These are phyloP conservation scores for Suhomyces choctaworum DNA, from an alignment of 1,139 yeast species.

Conservation along the genomic window DNA sequence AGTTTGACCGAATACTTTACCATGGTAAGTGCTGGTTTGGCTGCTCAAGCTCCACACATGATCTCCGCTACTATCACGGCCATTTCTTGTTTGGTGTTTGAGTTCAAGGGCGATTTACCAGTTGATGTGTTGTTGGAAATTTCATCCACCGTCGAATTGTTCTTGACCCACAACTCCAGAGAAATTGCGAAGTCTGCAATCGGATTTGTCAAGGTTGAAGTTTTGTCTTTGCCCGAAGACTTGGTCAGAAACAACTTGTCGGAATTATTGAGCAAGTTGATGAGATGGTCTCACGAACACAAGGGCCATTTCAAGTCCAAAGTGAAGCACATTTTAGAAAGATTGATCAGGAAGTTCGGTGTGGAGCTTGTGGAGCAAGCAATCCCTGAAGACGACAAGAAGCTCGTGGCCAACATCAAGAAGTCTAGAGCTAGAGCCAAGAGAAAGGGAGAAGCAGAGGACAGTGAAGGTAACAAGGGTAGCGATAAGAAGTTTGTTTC, in stretches of 20 bases:
- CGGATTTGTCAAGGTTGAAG: conserved; percentile 92
- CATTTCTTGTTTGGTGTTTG: conserved; percentile 80
- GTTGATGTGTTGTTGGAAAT: conserved; percentile 65
- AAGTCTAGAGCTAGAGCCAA: conserved; percentile 83
- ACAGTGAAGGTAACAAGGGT: conserved; percentile 35
- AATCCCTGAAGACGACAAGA: conserved; percentile 87
- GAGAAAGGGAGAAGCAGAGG: conserved; percentile 57
- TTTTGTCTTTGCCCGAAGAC: conserved; percentile 80
- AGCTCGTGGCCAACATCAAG: conserved; percentile 79
- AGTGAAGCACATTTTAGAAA: conserved; percentile 89
- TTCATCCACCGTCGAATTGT: conserved; percentile 84
- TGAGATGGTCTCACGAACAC: conserved; percentile 95
- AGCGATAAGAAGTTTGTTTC: conserved; percentile 60
- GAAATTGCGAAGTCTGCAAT: conserved; percentile 93
- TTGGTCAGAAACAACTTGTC: conserved; percentile 66
- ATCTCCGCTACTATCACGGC: conserved; percentile 95
- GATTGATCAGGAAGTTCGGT: conserved; percentile 88
- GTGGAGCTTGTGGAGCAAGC: conserved; percentile 72
- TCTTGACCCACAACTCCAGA: conserved; percentile 84
- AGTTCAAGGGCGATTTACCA: conserved; percentile 68
- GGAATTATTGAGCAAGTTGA: conserved; percentile 65
- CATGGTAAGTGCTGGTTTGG: conserved; percentile 94
- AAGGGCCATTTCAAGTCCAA: conserved; percentile 91
- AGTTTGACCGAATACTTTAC: conserved; percentile 80
- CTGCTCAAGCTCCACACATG: conserved; percentile 93